Evolutionary conservation across 495 filamentous ascomycete species (phyloP).

Genomic region (Neurospora sp.): DNA sequence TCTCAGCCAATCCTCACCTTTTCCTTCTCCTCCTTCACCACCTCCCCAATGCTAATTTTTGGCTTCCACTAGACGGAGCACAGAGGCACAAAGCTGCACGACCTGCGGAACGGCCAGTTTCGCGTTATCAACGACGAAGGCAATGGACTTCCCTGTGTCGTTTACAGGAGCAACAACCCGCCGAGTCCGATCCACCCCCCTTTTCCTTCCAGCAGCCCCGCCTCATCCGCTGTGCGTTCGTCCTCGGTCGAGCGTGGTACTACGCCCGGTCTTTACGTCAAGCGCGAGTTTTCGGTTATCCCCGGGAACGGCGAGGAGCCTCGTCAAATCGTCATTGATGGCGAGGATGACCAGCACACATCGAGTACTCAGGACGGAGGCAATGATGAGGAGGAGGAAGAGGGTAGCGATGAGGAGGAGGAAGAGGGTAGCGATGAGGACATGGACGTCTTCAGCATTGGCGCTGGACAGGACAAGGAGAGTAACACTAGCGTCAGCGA

Average conservation of each 20-base stretch:
- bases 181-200: not conserved
- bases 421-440: not conserved
- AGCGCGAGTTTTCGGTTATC: not conserved
- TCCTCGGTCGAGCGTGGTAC: not conserved
- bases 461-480: not conserved
- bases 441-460: not conserved
- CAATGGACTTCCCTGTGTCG: not conserved
- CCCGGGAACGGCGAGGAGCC: not conserved
- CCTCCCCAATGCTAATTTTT: not conserved
- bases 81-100: not conserved
- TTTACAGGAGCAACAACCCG: not conserved
- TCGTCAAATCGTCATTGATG: not conserved
- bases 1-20: not conserved
- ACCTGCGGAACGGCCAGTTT: not conserved
- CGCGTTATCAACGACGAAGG: not conserved
- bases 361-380: not conserved
- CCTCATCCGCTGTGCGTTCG: not conserved
- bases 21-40: not conserved
- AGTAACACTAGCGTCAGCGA: not conserved
- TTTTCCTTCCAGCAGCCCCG: not conserved
- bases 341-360: not conserved
- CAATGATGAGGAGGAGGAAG: not conserved
- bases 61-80: not conserved
- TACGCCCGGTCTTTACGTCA: not conserved
- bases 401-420: too few relatives aligned